Percentiles rank a stretch among this genome's conserved stretches.
Conservation (phyloP, 306 rosid genomes). For the Arachis hypogaea region DNA sequence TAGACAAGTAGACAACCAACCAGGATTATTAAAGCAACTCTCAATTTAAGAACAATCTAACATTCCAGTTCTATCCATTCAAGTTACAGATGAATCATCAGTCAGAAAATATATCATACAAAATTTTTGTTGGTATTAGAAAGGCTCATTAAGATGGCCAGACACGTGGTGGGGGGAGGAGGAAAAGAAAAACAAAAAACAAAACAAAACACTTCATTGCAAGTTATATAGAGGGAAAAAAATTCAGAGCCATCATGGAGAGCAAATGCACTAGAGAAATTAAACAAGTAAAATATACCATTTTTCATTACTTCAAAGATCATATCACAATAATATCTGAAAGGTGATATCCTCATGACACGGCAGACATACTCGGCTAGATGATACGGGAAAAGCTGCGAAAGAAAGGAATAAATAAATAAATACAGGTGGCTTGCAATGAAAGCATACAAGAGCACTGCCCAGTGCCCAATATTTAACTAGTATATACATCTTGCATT, state of each 20-base stretch:
- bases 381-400: constrained; percentile 98
- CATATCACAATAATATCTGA: constrained; percentile 98
- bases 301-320: constrained; percentile 96
- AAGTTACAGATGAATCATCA: constrained; percentile 8
- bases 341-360: constrained; percentile 94
- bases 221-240: constrained; percentile 13
- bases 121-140: constrained; percentile 21
- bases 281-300: constrained; percentile 54
- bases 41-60: constrained; percentile 12
- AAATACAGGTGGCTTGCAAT: constrained; percentile 36
- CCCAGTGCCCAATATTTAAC: constrained; percentile 1
- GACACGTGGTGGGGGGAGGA: not conserved
- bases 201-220: constrained; percentile 12
- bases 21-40: constrained; percentile 19
- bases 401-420: constrained; percentile 31
- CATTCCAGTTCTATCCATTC: constrained; percentile 23
- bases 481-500: not conserved
- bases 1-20: constrained; percentile 16
- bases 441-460: constrained; percentile 32
- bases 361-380: constrained; percentile 95
- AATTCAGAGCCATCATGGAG: constrained; percentile 26
- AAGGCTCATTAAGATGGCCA: constrained; percentile 18
- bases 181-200: too few species aligned
- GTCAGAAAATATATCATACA: constrained; percentile 21
- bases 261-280: constrained; percentile 37